phyloP scores from a whole-genome alignment of 2,329 filamentous ascomycete genomes.

The Botrytis tulipae region DNA sequence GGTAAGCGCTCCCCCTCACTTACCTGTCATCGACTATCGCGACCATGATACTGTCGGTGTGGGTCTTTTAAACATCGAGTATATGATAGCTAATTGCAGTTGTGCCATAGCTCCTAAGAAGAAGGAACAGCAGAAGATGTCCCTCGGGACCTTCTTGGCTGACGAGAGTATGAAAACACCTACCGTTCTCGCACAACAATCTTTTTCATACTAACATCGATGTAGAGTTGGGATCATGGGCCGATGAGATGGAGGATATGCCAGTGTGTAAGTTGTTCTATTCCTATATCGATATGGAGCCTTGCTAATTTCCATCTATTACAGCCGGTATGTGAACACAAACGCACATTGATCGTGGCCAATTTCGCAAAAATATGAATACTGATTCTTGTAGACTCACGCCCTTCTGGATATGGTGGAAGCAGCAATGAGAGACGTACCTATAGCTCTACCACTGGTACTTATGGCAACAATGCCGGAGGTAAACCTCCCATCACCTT shows the following conservation, averaged over 20 bases:
- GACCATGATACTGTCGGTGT: slow-evolving; percentile 1
- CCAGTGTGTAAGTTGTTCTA: slow-evolving; percentile 39
- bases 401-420: slow-evolving; percentile 35
- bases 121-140: slow-evolving; percentile 92
- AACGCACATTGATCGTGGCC: slow-evolving; percentile 10
- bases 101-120: slow-evolving; percentile 73
- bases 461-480: slow-evolving; percentile 36
- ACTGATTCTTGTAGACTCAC: slow-evolving; percentile 37
- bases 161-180: slow-evolving; percentile 70
- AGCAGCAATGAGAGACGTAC: slow-evolving; percentile 35
- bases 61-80: background rate
- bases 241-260: slow-evolving; percentile 92
- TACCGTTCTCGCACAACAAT: slow-evolving; percentile 39
- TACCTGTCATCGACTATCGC: slow-evolving; percentile 19
- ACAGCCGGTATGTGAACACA: slow-evolving; percentile 37
- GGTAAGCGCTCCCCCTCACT: slow-evolving; percentile 45
- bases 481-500: slow-evolving; percentile 29
- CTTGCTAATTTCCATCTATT: slow-evolving; percentile 32
- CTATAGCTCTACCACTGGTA: slow-evolving; percentile 37
- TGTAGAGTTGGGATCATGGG: slow-evolving; percentile 84
- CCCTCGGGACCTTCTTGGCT: slow-evolving; percentile 90
- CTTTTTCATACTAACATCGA: slow-evolving; percentile 39
- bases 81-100: slow-evolving; percentile 44
- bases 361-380: slow-evolving; percentile 8
- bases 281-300: background rate